Evolutionary conservation across 2,329 filamentous ascomycete genomes (phyloP), one percentile per base, ranked within the genome.

Genomic region (Tolypocladium tundrense): DNA sequence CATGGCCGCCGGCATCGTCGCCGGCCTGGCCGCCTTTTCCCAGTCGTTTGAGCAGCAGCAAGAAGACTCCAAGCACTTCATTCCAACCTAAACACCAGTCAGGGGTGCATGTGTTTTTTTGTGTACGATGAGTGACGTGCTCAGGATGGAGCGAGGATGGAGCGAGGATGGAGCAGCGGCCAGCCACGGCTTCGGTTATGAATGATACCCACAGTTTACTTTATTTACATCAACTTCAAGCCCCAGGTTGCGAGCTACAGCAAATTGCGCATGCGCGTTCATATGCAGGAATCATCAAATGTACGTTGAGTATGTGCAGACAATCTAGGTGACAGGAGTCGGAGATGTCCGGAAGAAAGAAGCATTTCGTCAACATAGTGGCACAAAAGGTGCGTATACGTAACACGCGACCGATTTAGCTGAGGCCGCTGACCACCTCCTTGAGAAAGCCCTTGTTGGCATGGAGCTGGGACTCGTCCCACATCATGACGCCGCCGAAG

Each of bases 1-100:
- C 68, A 90, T 92, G 86, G 81, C 84, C 7, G 77, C 77, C 16
- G 88, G 84, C 2, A 91, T 93, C 61, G 72, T 92, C n/a, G 87
- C 86, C 5, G 88, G 87, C 1, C 79, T 93, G 48, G 88, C 88
- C 1, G 88, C 88, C 9, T 92, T 92, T 66, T 86, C 85, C 0
- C 79, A 91, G 70, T 84, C 84, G 1, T 87, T 85, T 64, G 77
- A 77, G 27, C 77, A 91, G 70, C 88, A 91, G 67, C 77, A 87
- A 70, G 75, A 83, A 56, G 87, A 88, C 65, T 88, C 88, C 1
- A 75, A 88, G 65, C 73, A 82, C 42, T 88, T 90, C 57, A 83
- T 90, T 39, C 78, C 78, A 10, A 80, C 75, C 3, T 74, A 63
- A 60, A 24, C 10, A 13, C 35, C 13, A 6, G 1, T 8, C 8